Conservation (phyloP, 305 asterid genomes). For the Fraxinus sp. region DNA sequence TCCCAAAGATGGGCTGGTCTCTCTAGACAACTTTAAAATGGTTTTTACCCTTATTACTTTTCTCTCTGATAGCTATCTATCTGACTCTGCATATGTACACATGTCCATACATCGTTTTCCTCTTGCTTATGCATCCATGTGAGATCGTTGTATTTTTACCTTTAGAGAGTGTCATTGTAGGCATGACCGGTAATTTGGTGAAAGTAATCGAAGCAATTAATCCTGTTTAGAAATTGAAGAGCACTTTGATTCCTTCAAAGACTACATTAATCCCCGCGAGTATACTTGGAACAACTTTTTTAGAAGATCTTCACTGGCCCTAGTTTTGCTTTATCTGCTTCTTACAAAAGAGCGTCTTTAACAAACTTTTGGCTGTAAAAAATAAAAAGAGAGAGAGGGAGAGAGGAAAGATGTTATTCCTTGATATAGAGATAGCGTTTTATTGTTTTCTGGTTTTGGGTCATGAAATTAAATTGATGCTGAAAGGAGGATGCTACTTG, state of each 20-base stretch:
- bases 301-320: neutral
- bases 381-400: neutral
- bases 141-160: neutral
- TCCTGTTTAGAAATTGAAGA: neutral
- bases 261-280: neutral
- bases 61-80: neutral
- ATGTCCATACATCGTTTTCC: neutral
- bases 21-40: conserved; percentile 75
- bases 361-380: neutral
- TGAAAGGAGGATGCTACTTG: neutral
- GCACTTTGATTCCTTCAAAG: neutral
- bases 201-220: neutral
- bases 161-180: neutral
- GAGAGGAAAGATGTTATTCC: neutral
- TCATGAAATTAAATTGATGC: neutral
- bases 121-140: neutral
- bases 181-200: neutral
- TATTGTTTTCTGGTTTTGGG: neutral
- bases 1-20: conserved; percentile 76
- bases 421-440: neutral
- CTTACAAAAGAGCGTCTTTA: neutral
- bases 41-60: conserved; percentile 26
- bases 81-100: neutral
- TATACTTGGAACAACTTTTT: neutral
- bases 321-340: neutral